Conservation (phyloP, 1,284 basidiomycete genomes). For the Xerocomus cyaneibrunnescens region DNA sequence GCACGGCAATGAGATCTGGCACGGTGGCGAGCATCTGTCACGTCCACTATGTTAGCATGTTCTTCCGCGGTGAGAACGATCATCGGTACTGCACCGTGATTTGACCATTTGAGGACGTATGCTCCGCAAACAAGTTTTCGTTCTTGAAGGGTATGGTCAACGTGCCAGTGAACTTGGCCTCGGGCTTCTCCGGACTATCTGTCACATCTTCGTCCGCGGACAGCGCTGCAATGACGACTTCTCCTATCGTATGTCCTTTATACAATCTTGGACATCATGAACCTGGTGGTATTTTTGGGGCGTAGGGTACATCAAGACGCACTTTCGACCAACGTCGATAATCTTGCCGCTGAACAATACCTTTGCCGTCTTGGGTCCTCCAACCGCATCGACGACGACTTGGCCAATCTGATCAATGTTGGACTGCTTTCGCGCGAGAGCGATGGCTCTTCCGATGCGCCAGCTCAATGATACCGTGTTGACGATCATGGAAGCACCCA, state of each 20-base stretch:
- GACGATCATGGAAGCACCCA: constrained; percentile 41
- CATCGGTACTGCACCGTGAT: constrained; percentile 13
- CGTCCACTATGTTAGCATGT: constrained; percentile 7
- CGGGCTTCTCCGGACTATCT: constrained; percentile 5
- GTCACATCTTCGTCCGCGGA: constrained; percentile 31
- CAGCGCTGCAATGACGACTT: constrained; percentile 43
- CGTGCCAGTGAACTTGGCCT: constrained; percentile 26
- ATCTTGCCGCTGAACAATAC: constrained; percentile 60
- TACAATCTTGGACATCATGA: constrained; percentile 22
- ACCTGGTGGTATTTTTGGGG: not conserved
- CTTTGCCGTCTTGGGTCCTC: constrained; percentile 41
- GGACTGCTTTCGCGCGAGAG: constrained; percentile 42
- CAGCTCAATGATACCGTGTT: constrained; percentile 58
- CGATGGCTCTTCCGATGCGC: constrained; percentile 54
- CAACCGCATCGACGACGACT: constrained; percentile 48
- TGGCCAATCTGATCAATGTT: constrained; percentile 48
- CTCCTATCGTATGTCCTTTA: constrained; percentile 52
- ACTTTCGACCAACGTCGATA: constrained; percentile 46
- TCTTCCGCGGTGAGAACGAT: not conserved
- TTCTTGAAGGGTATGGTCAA: constrained; percentile 59
- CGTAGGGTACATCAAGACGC: constrained; percentile 11
- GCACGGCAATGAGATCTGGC: constrained; percentile 59
- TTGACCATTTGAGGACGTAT: constrained; percentile 34
- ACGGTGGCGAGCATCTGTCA: constrained; percentile 43
- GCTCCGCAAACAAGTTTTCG: constrained; percentile 52